Evolutionary conservation across 2,329 filamentous ascomycete species (phyloP), one percentile per base, ranked within the genome.

Genomic region (Penicillium nordicum): DNA sequence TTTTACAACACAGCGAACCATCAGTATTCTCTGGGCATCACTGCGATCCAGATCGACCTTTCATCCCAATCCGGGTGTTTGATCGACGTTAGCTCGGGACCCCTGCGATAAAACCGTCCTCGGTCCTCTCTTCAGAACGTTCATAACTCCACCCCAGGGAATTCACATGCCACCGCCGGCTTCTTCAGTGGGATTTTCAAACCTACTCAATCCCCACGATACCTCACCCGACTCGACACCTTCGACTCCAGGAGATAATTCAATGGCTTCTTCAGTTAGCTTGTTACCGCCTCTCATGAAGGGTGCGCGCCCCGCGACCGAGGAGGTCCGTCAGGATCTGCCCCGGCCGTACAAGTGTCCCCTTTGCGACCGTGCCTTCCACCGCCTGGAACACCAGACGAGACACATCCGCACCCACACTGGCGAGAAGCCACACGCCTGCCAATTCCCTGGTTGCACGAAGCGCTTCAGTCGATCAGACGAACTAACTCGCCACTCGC

Each of bases 311-410:
- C 84, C 85, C 44, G 81, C 80, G 63, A 82, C 86, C 57, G 85
- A 90, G 69, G 72, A 75, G 60, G 67, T 71, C 30, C 84, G 76
- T 76, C 90, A 82, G 80, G 93, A 97, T 76, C 84, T 97, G 52
- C 94, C 94, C 57, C 88, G 94, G 55, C 93, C 93, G 0, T 99
- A 99, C 86, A 97, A 97, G 81, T 99, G 93, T 76, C 92, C 93
- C 59, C 85, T 99, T 61, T 99, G 94, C 80, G 93, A 97, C 70
- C 96, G 97, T 83, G 93, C 94, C 59, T 99, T 99, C 79, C 94
- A 97, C 81, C 91, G 94, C 61, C 83, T 99, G 41, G 93, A 97
- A 80, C 93, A 97, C 75, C 93, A 97, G 82, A 88, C 85, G 57
- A 78, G 87, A 68, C 93, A 99, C 77, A 97, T 97, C 72, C 87